phyloP scores from a whole-genome alignment of 768 basidiomycete genomes.

The Boletus subcaerulescens region DNA sequence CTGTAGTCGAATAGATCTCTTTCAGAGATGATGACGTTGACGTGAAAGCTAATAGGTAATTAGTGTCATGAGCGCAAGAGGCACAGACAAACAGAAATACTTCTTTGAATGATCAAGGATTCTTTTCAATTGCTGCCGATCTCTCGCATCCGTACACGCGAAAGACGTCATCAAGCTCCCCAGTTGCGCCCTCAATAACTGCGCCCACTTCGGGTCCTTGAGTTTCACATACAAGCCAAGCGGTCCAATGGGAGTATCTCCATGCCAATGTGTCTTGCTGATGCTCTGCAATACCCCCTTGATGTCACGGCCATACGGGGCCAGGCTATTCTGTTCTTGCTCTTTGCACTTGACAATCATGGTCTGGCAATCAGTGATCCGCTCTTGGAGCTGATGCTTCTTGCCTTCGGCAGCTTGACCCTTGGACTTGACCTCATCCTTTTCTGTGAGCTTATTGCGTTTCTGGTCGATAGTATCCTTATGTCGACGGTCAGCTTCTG shows the following conservation, averaged over 20 bases:
- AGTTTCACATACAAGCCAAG: conserved; percentile 77
- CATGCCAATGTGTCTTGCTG: conserved; percentile 52
- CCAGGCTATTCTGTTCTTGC: conserved; percentile 54
- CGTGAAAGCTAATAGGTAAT: conserved; percentile 39
- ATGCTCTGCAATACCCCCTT: conserved; percentile 56
- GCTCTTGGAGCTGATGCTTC: conserved; percentile 31
- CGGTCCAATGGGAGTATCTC: conserved; percentile 71
- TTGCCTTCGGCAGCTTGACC: conserved; percentile 38
- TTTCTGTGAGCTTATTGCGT: conserved; percentile 28
- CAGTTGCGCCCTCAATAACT: conserved; percentile 62
- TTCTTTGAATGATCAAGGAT: conserved; percentile 59
- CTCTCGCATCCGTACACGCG: conserved; percentile 68
- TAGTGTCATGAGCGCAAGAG: background rate
- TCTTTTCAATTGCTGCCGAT: conserved; percentile 53
- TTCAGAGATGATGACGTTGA: conserved; percentile 58
- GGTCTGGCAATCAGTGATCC: conserved; percentile 45
- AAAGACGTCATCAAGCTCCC: conserved; percentile 60
- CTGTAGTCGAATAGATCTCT: conserved; percentile 82
- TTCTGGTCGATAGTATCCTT: conserved; percentile 34
- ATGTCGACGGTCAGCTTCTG: conserved; percentile 35
- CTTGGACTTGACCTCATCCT: conserved; percentile 31
- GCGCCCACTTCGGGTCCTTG: conserved; percentile 63
- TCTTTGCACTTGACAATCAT: conserved; percentile 50
- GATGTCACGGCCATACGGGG: conserved; percentile 63
- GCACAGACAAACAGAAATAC: conserved; percentile 42